These are phyloP conservation scores for Aspergillus quadrilineatus DNA, from an alignment of 2,329 filamentous ascomycete genomes.

Conservation along the genomic window DNA sequence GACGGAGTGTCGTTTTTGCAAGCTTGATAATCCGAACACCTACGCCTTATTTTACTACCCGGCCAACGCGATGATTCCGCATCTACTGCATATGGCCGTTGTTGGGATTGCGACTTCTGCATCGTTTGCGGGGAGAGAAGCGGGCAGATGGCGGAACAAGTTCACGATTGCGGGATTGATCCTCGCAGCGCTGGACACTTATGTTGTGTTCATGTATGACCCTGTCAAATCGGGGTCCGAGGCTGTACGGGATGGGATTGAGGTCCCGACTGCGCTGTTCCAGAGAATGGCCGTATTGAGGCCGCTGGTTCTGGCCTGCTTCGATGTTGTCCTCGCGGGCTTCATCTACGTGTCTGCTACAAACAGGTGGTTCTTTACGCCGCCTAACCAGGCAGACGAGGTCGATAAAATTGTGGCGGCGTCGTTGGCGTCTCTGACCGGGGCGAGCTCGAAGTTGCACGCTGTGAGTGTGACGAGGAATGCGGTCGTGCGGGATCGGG, in stretches of 20 bases:
- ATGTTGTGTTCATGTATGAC: slow-evolving; percentile 64
- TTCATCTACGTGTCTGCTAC: slow-evolving; percentile 76
- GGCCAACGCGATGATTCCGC: slow-evolving; percentile 65
- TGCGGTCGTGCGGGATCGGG: slow-evolving; percentile 70
- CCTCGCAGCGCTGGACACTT: slow-evolving; percentile 65
- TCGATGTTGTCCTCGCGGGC: slow-evolving; percentile 64
- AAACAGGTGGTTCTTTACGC: slow-evolving; percentile 70
- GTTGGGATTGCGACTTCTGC: slow-evolving; percentile 73
- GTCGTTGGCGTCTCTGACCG: slow-evolving; percentile 57
- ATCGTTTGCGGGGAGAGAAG: slow-evolving; percentile 62
- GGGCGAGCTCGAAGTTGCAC: slow-evolving; percentile 64
- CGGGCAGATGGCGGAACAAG: slow-evolving; percentile 66
- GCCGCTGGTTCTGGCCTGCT: slow-evolving; percentile 60
- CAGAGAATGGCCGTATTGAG: slow-evolving; percentile 58
- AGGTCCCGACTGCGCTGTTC: slow-evolving; percentile 52
- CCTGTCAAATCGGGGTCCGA: slow-evolving; percentile 55
- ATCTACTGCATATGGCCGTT: slow-evolving; percentile 72
- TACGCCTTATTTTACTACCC: slow-evolving; percentile 83
- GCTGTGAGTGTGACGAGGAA: slow-evolving; percentile 77
- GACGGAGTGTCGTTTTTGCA: slow-evolving; percentile 78
- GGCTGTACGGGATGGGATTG: slow-evolving; percentile 60
- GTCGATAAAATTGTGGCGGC: slow-evolving; percentile 55
- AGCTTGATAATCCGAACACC: slow-evolving; percentile 62
- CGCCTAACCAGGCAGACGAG: slow-evolving; percentile 63
- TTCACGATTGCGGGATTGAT: slow-evolving; percentile 64